These are phyloP conservation scores for Tylopilus sp. DNA, from an alignment of 1,284 basidiomycete species.

Conservation along the genomic window DNA sequence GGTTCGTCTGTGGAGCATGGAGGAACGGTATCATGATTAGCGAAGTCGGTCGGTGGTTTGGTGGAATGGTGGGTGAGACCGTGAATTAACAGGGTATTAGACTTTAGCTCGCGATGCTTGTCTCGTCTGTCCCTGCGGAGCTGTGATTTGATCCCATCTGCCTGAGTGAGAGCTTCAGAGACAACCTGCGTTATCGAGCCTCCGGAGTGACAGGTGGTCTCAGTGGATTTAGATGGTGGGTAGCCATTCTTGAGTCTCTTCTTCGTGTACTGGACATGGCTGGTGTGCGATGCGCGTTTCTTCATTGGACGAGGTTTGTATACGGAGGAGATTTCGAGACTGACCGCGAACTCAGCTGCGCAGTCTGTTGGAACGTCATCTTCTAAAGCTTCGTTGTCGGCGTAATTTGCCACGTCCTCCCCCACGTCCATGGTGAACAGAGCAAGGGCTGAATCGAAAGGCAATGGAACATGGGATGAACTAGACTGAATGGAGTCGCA, in stretches of 20 bases:
- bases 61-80: conserved; percentile 9
- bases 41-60: conserved; percentile 11
- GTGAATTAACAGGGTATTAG: conserved; percentile 29
- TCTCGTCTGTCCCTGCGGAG: conserved; percentile 50
- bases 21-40: conserved; percentile 10
- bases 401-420: conserved; percentile 29
- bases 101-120: conserved; percentile 41
- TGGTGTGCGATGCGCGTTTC: conserved; percentile 32
- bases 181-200: not conserved
- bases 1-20: conserved; percentile 10
- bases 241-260: conserved; percentile 12
- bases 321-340: conserved; percentile 64
- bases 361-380: conserved; percentile 12
- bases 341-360: conserved; percentile 37
- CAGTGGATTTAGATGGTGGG: conserved; percentile 5
- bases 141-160: conserved; percentile 34
- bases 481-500: not conserved
- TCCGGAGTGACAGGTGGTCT: not conserved
- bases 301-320: conserved; percentile 67
- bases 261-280: conserved; percentile 6
- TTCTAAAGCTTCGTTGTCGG: conserved; percentile 21
- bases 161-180: not conserved
- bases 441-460: conserved; percentile 28
- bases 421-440: conserved; percentile 51
- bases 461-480: not conserved